Evolutionary conservation across 306 rosid genomes (phyloP).

Genomic region (Malus asiatica): DNA sequence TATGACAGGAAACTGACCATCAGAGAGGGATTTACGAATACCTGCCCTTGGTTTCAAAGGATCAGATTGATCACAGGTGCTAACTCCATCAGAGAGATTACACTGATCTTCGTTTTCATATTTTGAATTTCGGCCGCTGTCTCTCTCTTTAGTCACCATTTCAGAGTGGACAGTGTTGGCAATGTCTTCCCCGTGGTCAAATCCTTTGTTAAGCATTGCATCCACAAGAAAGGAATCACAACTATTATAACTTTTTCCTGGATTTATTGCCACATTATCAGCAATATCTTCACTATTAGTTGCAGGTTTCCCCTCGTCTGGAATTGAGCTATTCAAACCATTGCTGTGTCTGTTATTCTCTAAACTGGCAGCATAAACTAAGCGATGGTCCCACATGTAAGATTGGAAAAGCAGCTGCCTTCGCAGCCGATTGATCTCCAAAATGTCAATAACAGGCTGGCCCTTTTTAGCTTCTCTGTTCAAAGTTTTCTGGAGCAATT

Average conservation of each 20-base stretch:
- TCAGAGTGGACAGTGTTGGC: conserved; percentile 25
- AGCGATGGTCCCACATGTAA: conserved; percentile 80
- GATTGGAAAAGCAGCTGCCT: conserved; percentile 83
- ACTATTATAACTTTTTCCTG: conserved; percentile 37
- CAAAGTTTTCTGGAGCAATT: conserved; percentile 45
- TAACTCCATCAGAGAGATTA: conserved; percentile 22
- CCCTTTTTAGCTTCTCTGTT: conserved; percentile 48
- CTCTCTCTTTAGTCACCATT: conserved; percentile 27
- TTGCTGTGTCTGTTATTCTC: conserved; percentile 24
- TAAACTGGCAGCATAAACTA: conserved; percentile 39
- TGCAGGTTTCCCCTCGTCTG: conserved; percentile 34
- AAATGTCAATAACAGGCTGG: conserved; percentile 65
- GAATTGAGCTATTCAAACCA: conserved; percentile 31
- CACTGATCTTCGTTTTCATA: conserved; percentile 31
- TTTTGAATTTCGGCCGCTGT: conserved; percentile 12
- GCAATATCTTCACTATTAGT: conserved; percentile 29
- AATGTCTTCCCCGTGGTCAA: conserved; percentile 28
- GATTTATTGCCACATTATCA: conserved; percentile 24
- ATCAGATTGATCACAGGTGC: conserved; percentile 20
- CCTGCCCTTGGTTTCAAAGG: conserved; percentile 29
- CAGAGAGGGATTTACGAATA: conserved; percentile 56
- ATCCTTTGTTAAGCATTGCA: conserved; percentile 22
- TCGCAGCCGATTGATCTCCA: conserved; percentile 71
- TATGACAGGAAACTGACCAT: conserved; percentile 50
- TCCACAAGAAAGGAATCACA: conserved; percentile 30